Evolutionary conservation across 2,329 filamentous ascomycete species (phyloP), one percentile per base, ranked within the genome.

Genomic region (Monilinia laxa): DNA sequence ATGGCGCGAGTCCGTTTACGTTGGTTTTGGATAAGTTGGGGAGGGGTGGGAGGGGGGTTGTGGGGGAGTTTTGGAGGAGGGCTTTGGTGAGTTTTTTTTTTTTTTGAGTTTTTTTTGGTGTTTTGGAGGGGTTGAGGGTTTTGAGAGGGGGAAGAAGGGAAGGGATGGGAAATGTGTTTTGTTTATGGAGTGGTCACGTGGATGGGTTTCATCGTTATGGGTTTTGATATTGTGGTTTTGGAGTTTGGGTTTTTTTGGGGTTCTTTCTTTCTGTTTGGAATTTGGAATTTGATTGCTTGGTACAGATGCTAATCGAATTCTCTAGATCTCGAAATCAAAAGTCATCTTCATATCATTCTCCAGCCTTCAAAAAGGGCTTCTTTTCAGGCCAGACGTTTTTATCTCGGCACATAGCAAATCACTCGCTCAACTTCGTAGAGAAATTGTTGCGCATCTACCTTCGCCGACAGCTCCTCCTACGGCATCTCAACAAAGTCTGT

Each of bases 1-100:
- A 95, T 77, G 87, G 87, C 66, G 87, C 90, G 18, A 96, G 92
- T 59, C 94, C 94, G 3, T 87, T 98, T 74, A 97, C 93, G 0
- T 81, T 98, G 35, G 79, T 97, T 3, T 82, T 97, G 66, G 94
- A 98, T 78, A 91, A 84, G 45, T 82, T 97, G 40, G 92, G 96
- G 79, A 93, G 97, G 79, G 87, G 88, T 35, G 91, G 88, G 9
- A 83, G 82, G 40, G 88, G 88, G 0, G 79, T 97, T 4, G 70
- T 94, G 2, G 79, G 81, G 23, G 93, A 97, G 77, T 91, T 94
- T 77, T 85, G 91, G 64, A 81, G 83, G 57, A 85, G 93, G 73
- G 92, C 90, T 65, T 91, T 89, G 81, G 91, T 77, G 68, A 53
- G 71, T 59, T 91, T 91, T 75, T 68, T 55, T 69, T 38, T 25